These are phyloP conservation scores for Drosera capensis DNA, from an alignment of 148 eudicot species.

Conservation along the genomic window DNA sequence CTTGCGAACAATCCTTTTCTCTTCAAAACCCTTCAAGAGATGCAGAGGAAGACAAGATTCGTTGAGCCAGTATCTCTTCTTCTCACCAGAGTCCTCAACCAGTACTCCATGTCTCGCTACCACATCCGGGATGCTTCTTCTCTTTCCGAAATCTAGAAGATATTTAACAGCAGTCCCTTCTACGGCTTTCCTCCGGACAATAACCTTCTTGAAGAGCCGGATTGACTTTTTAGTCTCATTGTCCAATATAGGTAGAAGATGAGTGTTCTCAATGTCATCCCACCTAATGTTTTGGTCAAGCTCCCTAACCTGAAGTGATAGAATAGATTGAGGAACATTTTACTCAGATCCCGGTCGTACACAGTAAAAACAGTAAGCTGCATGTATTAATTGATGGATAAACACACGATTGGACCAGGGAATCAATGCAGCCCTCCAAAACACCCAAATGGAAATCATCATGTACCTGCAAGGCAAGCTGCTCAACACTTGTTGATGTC, in stretches of 20 bases:
- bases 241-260: conserved; percentile 34
- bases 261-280: conserved; percentile 79
- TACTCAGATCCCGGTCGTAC: no score
- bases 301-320: conserved; percentile 65
- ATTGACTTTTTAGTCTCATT: conserved; percentile 47
- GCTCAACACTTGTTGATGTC: conserved; percentile 44
- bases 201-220: conserved; percentile 71
- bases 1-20: conserved; percentile 65
- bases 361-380: no score
- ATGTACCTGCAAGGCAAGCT: conserved; percentile 97
- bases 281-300: conserved; percentile 67
- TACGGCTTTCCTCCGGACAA: conserved; percentile 46
- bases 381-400: no score
- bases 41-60: conserved; percentile 72
- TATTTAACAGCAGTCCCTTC: conserved; percentile 53
- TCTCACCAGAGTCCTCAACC: conserved; percentile 56
- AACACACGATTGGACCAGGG: no score
- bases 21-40: conserved; percentile 79
- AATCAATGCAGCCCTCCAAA: no score
- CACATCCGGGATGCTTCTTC: conserved; percentile 77
- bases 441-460: no score
- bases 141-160: conserved; percentile 95
- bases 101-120: conserved; percentile 52
- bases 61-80: conserved; percentile 85
- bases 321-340: background rate